Conservation (phyloP, 2,329 filamentous ascomycete species). For the Aureobasidium leucospermi region DNA sequence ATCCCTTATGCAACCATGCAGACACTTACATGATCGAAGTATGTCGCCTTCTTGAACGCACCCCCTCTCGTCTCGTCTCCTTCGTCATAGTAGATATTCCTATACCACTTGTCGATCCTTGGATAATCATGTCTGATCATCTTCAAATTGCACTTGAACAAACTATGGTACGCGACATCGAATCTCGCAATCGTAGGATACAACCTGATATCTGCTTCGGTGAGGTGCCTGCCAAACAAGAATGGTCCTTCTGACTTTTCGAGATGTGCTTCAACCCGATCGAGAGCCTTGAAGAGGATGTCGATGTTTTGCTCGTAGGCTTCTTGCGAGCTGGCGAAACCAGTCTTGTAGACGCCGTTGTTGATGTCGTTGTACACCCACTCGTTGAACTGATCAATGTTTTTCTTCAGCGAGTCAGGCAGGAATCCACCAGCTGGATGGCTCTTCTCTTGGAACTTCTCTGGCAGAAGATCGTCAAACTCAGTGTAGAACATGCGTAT, state of each 20-base stretch:
- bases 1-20: background rate
- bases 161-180: slow-evolving; percentile 74
- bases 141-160: slow-evolving; percentile 67
- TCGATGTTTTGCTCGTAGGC: slow-evolving; percentile 72
- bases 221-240: slow-evolving; percentile 67
- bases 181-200: slow-evolving; percentile 63
- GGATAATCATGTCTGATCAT: slow-evolving; percentile 57
- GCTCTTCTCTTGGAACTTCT: slow-evolving; percentile 48
- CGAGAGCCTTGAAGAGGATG: slow-evolving; percentile 68
- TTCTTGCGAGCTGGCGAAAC: slow-evolving; percentile 76
- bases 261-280: slow-evolving; percentile 68
- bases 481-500: slow-evolving; percentile 79
- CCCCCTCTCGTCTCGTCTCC: slow-evolving; percentile 32
- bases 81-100: slow-evolving; percentile 41
- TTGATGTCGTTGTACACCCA: slow-evolving; percentile 67
- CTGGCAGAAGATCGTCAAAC: slow-evolving; percentile 57
- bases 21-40: slow-evolving; percentile 33
- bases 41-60: slow-evolving; percentile 39
- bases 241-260: slow-evolving; percentile 49
- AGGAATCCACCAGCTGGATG: slow-evolving; percentile 55
- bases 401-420: slow-evolving; percentile 52
- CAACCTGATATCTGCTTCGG: slow-evolving; percentile 75
- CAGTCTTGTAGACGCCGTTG: slow-evolving; percentile 51
- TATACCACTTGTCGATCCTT: slow-evolving; percentile 39
- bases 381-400: slow-evolving; percentile 70